These are phyloP conservation scores for Aspergillus puulaauensis DNA, from an alignment of 2,329 filamentous ascomycete genomes.

Conservation along the genomic window DNA sequence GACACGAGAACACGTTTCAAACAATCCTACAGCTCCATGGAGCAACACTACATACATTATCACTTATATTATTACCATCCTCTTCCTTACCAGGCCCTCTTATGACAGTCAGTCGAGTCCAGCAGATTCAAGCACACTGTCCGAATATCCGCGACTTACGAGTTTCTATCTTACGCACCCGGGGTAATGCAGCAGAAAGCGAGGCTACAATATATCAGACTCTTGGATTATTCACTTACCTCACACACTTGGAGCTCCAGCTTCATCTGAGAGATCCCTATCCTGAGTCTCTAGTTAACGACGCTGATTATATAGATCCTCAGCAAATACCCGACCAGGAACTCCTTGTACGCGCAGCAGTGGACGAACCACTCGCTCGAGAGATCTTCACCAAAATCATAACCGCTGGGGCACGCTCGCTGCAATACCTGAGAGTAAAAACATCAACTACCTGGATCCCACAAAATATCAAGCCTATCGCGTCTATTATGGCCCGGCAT, in stretches of 20 bases:
- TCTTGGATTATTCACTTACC: neutral
- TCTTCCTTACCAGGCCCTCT: neutral
- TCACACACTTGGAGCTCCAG: neutral
- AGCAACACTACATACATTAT: neutral
- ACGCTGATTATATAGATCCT: neutral
- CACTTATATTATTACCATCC: neutral
- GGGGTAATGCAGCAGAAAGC: neutral
- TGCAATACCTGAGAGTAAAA: neutral
- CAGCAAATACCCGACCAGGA: neutral
- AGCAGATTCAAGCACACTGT: neutral
- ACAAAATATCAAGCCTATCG: neutral
- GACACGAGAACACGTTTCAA: neutral
- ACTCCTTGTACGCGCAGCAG: neutral
- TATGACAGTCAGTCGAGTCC: neutral
- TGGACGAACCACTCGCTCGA: neutral
- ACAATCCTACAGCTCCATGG: neutral
- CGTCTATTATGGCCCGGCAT: neutral
- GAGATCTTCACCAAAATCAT: neutral
- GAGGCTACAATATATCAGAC: neutral
- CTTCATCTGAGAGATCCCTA: neutral
- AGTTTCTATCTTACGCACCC: neutral
- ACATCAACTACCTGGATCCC: neutral
- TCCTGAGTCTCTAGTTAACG: neutral
- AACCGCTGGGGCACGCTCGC: neutral
- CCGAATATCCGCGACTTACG: neutral